Evolutionary conservation across 2,329 filamentous ascomycete genomes (phyloP), one percentile per base, ranked within the genome.

Genomic region (Lecanosticta acicola): DNA sequence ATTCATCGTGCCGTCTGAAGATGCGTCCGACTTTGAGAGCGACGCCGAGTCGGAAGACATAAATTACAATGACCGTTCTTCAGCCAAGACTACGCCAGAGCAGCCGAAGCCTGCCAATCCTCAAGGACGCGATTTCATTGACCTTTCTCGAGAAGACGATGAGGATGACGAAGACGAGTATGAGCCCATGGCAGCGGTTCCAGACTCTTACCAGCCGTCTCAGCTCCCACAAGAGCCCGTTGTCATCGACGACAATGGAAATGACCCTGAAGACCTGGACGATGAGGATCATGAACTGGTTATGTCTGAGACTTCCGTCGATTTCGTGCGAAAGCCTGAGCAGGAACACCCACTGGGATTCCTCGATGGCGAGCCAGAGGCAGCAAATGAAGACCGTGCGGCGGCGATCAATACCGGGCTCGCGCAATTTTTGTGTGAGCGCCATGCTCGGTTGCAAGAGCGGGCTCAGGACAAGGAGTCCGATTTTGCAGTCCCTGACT

Each of bases 11-110:
- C 58, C 58, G 2, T 46, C 46, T 16, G 45, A 50, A 32, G 56
- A 55, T 4, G 37, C 11, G n/a, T 61, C 58, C 11, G 58, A 61
- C 21, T 41, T 49, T 14, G 55, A 55, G 3, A 53, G 46, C 29
- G 55, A 55, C 38, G 36, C 26, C 18, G 55, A 52, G n/a, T 57
- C 55, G 8, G 16, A 43, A 9, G 18, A 43, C 19, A 54, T 47
- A 46, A 33, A 49, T 9, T 16, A 34, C 11, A 45, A 51, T 18
- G 37, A 50, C 9, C 35, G 37, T n/a, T 56, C 53, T 8, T 63
- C 61, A 4, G 59, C 58, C 5, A 44, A 60, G 21, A 61, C 59
- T 9, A 61, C 59, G 2, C 60, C 59, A 3, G 39, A 48, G 57
- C 36, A 37, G 16, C 35, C 35, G 3, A 37, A 37, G 16, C 7